Percentiles rank a stretch among this genome's conserved stretches.
These are phyloP conservation scores for Hibiscus trionum DNA, from an alignment of 345 rosid genomes.

Conservation along the genomic window DNA sequence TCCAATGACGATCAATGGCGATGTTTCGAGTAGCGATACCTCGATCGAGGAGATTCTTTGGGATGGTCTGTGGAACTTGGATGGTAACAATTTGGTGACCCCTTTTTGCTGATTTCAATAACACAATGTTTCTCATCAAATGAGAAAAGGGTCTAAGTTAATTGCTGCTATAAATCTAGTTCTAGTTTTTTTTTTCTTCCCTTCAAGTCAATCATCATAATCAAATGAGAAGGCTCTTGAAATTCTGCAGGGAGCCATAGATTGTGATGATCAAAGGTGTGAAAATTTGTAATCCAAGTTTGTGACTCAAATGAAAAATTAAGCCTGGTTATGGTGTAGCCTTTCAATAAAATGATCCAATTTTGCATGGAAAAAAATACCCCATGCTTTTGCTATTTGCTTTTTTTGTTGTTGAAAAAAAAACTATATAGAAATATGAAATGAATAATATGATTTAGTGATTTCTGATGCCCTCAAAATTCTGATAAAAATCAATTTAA, in stretches of 20 bases:
- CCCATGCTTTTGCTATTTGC: background rate
- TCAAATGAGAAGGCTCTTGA: background rate
- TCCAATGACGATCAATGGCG: constrained; percentile 15
- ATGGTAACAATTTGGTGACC: constrained; percentile 32
- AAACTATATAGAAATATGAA: no score
- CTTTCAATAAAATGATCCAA: background rate
- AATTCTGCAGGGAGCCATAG: background rate
- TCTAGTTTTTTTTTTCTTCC: background rate
- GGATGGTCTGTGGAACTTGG: constrained; percentile 72
- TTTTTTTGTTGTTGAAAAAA: no score
- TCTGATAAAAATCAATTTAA: no score
- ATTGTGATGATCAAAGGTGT: background rate
- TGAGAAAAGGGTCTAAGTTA: background rate
- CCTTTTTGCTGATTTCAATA: constrained; percentile 31
- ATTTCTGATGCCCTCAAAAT: no score
- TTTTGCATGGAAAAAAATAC: background rate
- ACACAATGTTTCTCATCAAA: background rate
- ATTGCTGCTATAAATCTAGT: background rate
- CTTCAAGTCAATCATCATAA: background rate
- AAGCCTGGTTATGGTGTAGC: background rate
- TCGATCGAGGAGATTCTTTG: constrained; percentile 42
- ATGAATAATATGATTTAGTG: no score
- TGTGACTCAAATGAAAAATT: no score
- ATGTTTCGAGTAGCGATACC: constrained; percentile 24
- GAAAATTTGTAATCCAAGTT: background rate